Percentiles rank a stretch among this genome's conserved stretches.
Evolutionary conservation across 352 stramenopile species (phyloP).

Genomic region (Blastocystis hominis): DNA sequence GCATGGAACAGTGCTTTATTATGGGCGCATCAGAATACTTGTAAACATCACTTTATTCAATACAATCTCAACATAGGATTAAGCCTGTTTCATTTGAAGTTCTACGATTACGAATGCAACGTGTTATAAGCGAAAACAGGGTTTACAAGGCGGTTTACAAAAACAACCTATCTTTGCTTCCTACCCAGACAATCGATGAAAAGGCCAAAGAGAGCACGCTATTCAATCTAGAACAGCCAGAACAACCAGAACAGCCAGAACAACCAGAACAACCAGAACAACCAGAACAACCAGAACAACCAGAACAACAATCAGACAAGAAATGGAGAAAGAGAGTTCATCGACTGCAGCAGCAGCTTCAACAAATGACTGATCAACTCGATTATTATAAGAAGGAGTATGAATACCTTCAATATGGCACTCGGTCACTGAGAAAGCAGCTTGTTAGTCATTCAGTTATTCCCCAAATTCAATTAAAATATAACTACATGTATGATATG

Average conservation of each 20-base stretch:
- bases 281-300: background rate
- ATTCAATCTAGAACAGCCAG: no score
- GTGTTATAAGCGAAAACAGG: conserved; percentile 28
- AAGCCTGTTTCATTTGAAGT: conserved; percentile 28
- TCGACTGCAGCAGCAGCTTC: background rate
- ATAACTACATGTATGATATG: background rate
- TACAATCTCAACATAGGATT: background rate
- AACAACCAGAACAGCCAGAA: no score
- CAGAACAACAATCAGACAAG: background rate
- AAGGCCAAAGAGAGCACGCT: background rate
- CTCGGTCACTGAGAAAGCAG: background rate
- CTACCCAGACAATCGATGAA: background rate
- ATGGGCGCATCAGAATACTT: background rate
- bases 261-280: no score
- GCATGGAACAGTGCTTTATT: background rate
- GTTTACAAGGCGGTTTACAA: background rate
- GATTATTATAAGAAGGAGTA: background rate
- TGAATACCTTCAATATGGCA: background rate
- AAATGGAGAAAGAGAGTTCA: background rate
- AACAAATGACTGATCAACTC: background rate
- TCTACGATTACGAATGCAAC: conserved; percentile 1
- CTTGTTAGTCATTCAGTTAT: background rate
- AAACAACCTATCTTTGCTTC: background rate
- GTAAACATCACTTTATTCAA: background rate
- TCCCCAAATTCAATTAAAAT: background rate